A percentile compares a stretch with the other conserved stretches of the same genome.
phyloP scores from a whole-genome alignment of 2,329 filamentous ascomycete genomes.

The Calonectria pseudoturangicola region DNA sequence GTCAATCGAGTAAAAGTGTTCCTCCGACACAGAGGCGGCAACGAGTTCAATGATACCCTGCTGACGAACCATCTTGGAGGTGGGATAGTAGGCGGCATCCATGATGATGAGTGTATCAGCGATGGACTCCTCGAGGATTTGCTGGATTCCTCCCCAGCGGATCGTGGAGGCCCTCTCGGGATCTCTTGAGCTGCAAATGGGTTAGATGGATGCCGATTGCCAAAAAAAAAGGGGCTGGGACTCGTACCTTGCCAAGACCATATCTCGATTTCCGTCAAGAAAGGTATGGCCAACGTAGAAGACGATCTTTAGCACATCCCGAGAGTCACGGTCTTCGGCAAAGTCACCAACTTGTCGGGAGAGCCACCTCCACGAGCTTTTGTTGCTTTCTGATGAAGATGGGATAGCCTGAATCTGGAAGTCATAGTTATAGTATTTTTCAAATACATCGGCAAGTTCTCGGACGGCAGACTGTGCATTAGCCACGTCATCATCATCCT shows the following conservation, averaged over 20 bases:
- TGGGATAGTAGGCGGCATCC: conserved; percentile 76
- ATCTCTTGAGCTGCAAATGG: conserved; percentile 66
- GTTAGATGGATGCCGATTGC: conserved; percentile 46
- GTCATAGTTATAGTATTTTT: conserved; percentile 71
- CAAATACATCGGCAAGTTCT: conserved; percentile 70
- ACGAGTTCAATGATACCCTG: conserved; percentile 74
- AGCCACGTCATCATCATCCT: conserved; percentile 70
- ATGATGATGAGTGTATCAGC: conserved; percentile 75
- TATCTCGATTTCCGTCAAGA: conserved; percentile 73
- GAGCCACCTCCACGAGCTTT: conserved; percentile 73
- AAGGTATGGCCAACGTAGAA: conserved; percentile 75
- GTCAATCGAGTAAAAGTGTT: conserved; percentile 68
- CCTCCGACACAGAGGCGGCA: conserved; percentile 72
- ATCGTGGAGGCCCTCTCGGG: conserved; percentile 67
- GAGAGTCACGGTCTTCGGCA: conserved; percentile 70
- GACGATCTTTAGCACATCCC: conserved; percentile 75
- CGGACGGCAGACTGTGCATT: conserved; percentile 64
- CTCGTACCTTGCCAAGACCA: conserved; percentile 74
- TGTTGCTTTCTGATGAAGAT: conserved; percentile 66
- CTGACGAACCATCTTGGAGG: conserved; percentile 70
- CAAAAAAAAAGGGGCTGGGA: neutral
- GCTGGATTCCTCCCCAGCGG: conserved; percentile 74
- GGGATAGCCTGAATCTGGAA: conserved; percentile 71
- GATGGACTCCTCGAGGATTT: conserved; percentile 72
- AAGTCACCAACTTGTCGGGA: conserved; percentile 71